Percentiles rank a stretch among this genome's conserved stretches.
Evolutionary conservation across 2,329 filamentous ascomycete species (phyloP).

Genomic region (Xylaria sp.): DNA sequence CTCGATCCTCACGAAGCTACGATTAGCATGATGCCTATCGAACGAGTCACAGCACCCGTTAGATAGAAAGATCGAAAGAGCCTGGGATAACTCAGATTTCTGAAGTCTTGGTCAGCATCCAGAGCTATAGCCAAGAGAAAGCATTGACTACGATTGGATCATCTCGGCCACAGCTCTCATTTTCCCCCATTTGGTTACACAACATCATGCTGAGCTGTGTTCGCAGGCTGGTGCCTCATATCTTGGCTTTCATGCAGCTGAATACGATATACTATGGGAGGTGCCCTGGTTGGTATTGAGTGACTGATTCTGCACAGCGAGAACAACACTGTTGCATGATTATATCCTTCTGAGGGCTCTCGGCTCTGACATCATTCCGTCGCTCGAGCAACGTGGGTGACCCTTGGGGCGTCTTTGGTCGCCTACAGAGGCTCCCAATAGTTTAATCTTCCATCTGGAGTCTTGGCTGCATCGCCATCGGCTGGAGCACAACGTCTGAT

Average conservation of each 20-base stretch:
- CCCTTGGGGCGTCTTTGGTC: constrained; percentile 5
- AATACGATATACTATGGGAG: constrained; percentile 16
- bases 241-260: constrained; percentile 25
- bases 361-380: constrained; percentile 26
- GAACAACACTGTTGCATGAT: constrained; percentile 17
- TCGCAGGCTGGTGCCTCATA: constrained; percentile 21
- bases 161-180: neutral
- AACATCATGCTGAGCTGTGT: constrained; percentile 18
- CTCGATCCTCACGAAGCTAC: neutral
- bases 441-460: constrained; percentile 15
- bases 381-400: constrained; percentile 29
- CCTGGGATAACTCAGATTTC: neutral
- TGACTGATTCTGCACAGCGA: constrained; percentile 26
- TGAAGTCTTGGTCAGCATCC: neutral
- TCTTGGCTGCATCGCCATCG: constrained; percentile 44
- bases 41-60: neutral
- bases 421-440: constrained; percentile 23
- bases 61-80: neutral
- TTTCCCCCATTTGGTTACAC: constrained; percentile 24
- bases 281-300: constrained; percentile 21
- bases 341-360: constrained; percentile 16
- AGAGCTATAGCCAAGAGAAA: neutral
- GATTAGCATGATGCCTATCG: neutral
- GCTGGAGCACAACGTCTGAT: constrained; percentile 33
- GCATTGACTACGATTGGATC: neutral